These are phyloP conservation scores for Huntiella abstrusa DNA, from an alignment of 2,329 filamentous ascomycete species.

Conservation along the genomic window DNA sequence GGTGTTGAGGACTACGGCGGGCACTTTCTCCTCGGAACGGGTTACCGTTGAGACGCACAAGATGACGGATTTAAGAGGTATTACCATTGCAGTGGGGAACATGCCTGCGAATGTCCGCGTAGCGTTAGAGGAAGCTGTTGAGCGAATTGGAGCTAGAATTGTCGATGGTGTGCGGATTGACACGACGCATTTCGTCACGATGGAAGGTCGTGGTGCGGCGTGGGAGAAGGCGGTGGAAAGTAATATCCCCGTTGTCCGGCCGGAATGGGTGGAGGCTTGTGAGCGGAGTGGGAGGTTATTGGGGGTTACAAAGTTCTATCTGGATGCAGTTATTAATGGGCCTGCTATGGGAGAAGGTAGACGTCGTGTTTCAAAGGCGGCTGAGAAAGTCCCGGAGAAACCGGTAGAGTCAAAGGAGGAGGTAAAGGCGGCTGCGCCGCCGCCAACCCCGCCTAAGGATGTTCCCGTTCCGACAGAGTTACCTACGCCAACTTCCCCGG, in stretches of 20 bases:
- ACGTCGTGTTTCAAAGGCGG: constrained; percentile 13
- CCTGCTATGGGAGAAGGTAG: constrained; percentile 20
- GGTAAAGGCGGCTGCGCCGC: constrained; percentile 14
- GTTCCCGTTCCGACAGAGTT: constrained; percentile 12
- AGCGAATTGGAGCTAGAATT: constrained; percentile 81
- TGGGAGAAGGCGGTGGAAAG: constrained; percentile 97
- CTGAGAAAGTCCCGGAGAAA: constrained; percentile 14
- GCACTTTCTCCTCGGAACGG: constrained; percentile 68
- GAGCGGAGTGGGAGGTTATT: constrained; percentile 83
- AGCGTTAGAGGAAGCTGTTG: constrained; percentile 53
- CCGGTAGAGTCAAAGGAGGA: constrained; percentile 11
- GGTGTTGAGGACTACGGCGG: constrained; percentile 75
- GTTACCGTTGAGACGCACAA: constrained; percentile 83
- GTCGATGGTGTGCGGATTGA: constrained; percentile 85
- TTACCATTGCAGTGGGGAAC: constrained; percentile 83
- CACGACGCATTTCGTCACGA: constrained; percentile 96
- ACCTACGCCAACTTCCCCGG: constrained; percentile 11
- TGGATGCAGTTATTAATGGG: constrained; percentile 50
- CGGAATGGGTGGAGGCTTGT: constrained; percentile 96
- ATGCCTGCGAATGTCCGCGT: constrained; percentile 57
- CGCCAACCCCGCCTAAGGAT: constrained; percentile 11
- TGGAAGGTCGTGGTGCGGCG: constrained; percentile 67
- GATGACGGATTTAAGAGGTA: constrained; percentile 92
- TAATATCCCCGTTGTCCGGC: constrained; percentile 92
- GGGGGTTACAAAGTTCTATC: constrained; percentile 86